These are phyloP conservation scores for Pyracantha coccinea DNA, from an alignment of 331 rosid species.

Conservation along the genomic window DNA sequence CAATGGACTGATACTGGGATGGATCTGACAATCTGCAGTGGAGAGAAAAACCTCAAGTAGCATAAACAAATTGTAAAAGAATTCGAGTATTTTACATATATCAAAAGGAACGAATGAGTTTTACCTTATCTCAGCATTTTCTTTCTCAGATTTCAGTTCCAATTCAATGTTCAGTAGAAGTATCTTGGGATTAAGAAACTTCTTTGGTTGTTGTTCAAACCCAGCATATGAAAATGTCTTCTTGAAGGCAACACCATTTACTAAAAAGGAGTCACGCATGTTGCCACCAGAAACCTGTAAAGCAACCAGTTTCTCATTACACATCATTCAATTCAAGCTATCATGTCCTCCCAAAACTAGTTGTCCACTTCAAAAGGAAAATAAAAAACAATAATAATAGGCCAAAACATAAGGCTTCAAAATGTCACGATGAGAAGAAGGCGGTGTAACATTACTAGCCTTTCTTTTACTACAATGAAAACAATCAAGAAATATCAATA, in stretches of 20 bases:
- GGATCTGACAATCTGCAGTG: slow-evolving; percentile 87
- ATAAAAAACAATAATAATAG: too few species aligned
- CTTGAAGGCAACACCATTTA: slow-evolving; percentile 97
- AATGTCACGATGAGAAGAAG: too few species aligned
- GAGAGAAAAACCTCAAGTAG: slow-evolving; percentile 1
- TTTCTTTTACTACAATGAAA: neutral
- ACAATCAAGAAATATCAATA: neutral
- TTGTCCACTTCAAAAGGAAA: neutral
- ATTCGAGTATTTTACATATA: neutral
- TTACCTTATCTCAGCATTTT: slow-evolving; percentile 98
- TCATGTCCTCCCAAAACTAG: neutral
- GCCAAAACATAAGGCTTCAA: too few species aligned
- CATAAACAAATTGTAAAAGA: slow-evolving; percentile 1
- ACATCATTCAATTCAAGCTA: neutral
- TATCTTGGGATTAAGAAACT: slow-evolving; percentile 70
- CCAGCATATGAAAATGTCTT: slow-evolving; percentile 99
- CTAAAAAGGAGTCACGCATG: slow-evolving; percentile 95
- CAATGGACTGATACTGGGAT: slow-evolving; percentile 91
- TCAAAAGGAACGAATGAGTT: neutral
- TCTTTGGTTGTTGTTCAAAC: slow-evolving; percentile 98
- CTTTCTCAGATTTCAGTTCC: slow-evolving; percentile 99
- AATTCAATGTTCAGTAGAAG: slow-evolving; percentile 77
- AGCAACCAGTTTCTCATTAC: slow-evolving; percentile 14
- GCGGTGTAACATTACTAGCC: neutral
- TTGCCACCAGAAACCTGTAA: slow-evolving; percentile 95